These are phyloP conservation scores for Zygnema circumcarinatum DNA, from an alignment of 139 green algal genomes.

Conservation along the genomic window DNA sequence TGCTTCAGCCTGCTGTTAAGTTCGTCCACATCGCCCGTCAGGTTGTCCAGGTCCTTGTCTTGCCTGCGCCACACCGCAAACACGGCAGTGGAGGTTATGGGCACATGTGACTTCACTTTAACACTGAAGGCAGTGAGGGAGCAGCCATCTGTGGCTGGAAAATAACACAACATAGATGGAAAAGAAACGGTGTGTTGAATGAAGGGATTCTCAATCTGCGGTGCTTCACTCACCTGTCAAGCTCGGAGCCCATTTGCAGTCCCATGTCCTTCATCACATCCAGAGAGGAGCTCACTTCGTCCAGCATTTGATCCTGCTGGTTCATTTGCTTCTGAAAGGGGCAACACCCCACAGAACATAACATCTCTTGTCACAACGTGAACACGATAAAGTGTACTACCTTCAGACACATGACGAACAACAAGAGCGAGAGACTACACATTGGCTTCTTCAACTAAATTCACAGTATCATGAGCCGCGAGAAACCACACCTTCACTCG, in stretches of 20 bases:
- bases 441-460: neutral
- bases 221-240: constrained; percentile 31
- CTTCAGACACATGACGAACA: neutral
- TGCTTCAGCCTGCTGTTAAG: constrained; percentile 46
- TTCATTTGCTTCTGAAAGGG: constrained; percentile 23
- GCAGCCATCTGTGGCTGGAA: no score
- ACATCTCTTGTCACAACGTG: neutral
- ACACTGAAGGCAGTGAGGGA: neutral
- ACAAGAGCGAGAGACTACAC: neutral
- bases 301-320: constrained; percentile 30
- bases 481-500: neutral
- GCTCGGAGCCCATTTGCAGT: constrained; percentile 28
- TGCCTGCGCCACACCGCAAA: constrained; percentile 30
- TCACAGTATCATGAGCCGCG: neutral
- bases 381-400: neutral
- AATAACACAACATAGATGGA: no score
- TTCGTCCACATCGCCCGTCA: constrained; percentile 28
- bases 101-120: neutral
- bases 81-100: no score
- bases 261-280: constrained; percentile 36
- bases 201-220: no score
- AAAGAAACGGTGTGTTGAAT: no score
- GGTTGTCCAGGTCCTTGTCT: constrained; percentile 31
- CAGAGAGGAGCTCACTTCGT: constrained; percentile 35
- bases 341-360: neutral